phyloP scores from a whole-genome alignment of 352 stramenopile species.

The Thalassiosira oceanica region DNA sequence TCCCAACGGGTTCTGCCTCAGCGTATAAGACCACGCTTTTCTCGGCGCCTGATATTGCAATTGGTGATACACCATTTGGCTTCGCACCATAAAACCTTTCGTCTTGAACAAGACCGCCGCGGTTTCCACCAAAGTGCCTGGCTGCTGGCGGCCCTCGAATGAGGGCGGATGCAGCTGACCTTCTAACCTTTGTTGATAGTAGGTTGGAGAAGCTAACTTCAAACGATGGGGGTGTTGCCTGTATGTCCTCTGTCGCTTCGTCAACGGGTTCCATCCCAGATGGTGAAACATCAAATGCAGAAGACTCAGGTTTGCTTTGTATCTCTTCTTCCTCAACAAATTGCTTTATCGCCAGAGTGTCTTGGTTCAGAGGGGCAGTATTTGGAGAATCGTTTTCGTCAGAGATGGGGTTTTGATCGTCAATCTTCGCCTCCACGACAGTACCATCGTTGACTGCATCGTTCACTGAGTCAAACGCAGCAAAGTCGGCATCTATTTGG shows the following conservation, averaged over 20 bases:
- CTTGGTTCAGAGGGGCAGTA: too few species aligned
- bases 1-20: slow-evolving; percentile 64
- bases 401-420: too few species aligned
- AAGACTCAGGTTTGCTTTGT: too few species aligned
- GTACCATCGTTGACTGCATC: background rate
- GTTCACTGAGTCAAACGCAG: background rate
- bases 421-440: too few species aligned
- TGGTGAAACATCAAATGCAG: too few species aligned
- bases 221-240: slow-evolving; percentile 29
- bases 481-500: slow-evolving; percentile 1
- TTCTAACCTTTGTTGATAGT: slow-evolving; percentile 66
- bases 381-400: too few species aligned
- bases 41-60: slow-evolving; percentile 78
- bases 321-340: too few species aligned
- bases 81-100: slow-evolving; percentile 30
- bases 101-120: slow-evolving; percentile 58
- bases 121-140: slow-evolving; percentile 80
- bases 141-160: slow-evolving; percentile 78
- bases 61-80: slow-evolving; percentile 56
- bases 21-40: slow-evolving; percentile 79
- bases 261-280: background rate
- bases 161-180: slow-evolving; percentile 69
- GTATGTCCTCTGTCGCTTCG: slow-evolving; percentile 4
- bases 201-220: slow-evolving; percentile 60
- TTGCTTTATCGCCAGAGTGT: too few species aligned